A percentile compares a stretch with the other conserved stretches of the same genome.
These are phyloP conservation scores for Boletus vermiculosoides DNA, from an alignment of 768 basidiomycete genomes.

Conservation along the genomic window DNA sequence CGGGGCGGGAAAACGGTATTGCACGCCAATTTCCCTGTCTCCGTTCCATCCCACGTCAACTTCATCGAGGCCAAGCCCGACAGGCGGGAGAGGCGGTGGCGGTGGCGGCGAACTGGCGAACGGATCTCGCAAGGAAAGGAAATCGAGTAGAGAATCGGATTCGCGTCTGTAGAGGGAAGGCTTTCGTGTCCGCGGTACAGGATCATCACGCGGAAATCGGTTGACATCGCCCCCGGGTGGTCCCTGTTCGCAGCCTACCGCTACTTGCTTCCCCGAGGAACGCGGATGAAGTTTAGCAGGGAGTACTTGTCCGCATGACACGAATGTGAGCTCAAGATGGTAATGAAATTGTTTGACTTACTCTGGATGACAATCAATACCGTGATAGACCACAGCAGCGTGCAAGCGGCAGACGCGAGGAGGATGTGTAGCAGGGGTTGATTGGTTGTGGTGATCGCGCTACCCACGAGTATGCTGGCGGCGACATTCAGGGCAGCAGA, in stretches of 20 bases:
- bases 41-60: conserved; percentile 27
- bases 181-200: conserved; percentile 11
- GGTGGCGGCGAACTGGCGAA: conserved; percentile 34
- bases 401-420: conserved; percentile 22
- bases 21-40: conserved; percentile 24
- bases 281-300: conserved; percentile 9
- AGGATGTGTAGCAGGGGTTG: conserved; percentile 9
- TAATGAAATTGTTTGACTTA: conserved; percentile 11
- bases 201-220: conserved; percentile 2
- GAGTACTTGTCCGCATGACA: conserved; percentile 18
- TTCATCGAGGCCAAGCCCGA: conserved; percentile 29
- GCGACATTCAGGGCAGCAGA: conserved; percentile 24
- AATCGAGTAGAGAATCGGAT: conserved; percentile 31
- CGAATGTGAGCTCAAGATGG: conserved; percentile 1
- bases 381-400: conserved; percentile 25
- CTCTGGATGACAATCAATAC: conserved; percentile 21
- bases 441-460: neutral
- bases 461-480: conserved; percentile 9
- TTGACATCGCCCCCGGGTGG: neutral
- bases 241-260: neutral
- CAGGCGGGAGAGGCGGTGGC: conserved; percentile 31
- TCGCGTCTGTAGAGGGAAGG: conserved; percentile 20
- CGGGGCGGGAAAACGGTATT: conserved; percentile 35
- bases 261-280: conserved; percentile 10
- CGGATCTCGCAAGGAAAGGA: conserved; percentile 35